A percentile compares a stretch with the other conserved stretches of the same genome.
Conservation (phyloP, 345 rosid genomes). For the Gossypium anomalum region DNA sequence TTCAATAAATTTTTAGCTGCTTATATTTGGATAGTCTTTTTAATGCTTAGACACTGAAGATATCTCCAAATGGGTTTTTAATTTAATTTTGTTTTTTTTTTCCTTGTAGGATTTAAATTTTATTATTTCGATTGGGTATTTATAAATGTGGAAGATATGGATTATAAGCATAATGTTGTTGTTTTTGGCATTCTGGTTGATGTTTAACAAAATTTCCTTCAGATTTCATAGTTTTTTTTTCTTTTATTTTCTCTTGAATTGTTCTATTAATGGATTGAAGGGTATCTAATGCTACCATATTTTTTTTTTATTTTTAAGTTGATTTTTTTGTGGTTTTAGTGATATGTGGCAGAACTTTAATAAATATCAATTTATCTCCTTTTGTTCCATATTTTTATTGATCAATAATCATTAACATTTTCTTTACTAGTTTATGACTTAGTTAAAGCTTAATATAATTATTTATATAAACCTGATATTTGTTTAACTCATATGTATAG, state of each 20-base stretch:
- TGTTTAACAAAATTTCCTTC: background rate
- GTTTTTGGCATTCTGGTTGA: background rate
- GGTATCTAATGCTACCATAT: background rate
- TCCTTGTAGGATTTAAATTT: background rate
- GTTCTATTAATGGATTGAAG: background rate
- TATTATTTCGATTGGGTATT: background rate
- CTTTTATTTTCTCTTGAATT: background rate
- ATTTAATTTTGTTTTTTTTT: background rate
- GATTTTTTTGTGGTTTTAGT: background rate
- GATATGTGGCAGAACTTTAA: background rate
- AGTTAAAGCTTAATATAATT: background rate
- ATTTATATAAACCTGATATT: background rate
- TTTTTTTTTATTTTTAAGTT: background rate
- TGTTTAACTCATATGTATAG: background rate
- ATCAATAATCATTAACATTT: background rate
- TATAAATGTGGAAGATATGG: background rate
- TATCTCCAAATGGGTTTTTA: background rate
- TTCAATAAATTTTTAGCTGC: background rate
- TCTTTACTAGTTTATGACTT: background rate
- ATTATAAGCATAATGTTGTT: background rate
- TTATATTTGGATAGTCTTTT: background rate
- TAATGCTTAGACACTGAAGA: background rate
- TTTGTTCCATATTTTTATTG: background rate
- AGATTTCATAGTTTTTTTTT: background rate
- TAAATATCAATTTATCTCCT: background rate